Evolutionary conservation across 2,329 filamentous ascomycete species (phyloP).

Genomic region (Pseudocercospora pini-densiflorae): DNA sequence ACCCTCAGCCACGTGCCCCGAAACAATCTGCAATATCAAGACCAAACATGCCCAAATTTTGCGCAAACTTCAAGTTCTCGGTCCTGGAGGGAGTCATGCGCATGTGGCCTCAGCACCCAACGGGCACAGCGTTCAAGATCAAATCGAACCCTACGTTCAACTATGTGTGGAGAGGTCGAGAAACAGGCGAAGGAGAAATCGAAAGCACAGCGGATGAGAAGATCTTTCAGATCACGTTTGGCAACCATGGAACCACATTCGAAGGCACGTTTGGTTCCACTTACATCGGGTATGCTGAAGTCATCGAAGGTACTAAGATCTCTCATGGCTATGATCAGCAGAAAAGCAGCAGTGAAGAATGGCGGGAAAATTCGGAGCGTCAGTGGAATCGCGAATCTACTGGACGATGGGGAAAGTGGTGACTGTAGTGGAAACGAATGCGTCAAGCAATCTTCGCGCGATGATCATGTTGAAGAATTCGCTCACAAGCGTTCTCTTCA

Average conservation of each 20-base stretch:
- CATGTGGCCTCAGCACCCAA: slow-evolving; percentile 2
- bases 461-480: too few relatives aligned
- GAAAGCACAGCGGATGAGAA: slow-evolving; percentile 3
- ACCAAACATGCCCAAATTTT: slow-evolving; percentile 14
- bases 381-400: slow-evolving; percentile 11
- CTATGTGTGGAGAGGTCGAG: slow-evolving; percentile 21
- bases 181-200: slow-evolving; percentile 21
- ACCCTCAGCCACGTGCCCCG: neutral
- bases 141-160: slow-evolving; percentile 6
- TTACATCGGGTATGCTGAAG: neutral
- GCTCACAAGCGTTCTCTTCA: too few relatives aligned
- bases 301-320: slow-evolving; percentile 15
- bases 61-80: slow-evolving; percentile 18
- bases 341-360: slow-evolving; percentile 8
- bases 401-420: neutral
- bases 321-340: slow-evolving; percentile 8
- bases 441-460: too few relatives aligned
- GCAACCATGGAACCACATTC: slow-evolving; percentile 10
- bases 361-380: slow-evolving; percentile 13
- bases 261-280: slow-evolving; percentile 14
- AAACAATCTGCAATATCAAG: neutral
- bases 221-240: neutral
- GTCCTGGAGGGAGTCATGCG: slow-evolving; percentile 22
- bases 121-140: slow-evolving; percentile 6
- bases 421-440: too few relatives aligned